phyloP scores from a whole-genome alignment of 768 basidiomycete genomes.

The Zangia roseola region DNA sequence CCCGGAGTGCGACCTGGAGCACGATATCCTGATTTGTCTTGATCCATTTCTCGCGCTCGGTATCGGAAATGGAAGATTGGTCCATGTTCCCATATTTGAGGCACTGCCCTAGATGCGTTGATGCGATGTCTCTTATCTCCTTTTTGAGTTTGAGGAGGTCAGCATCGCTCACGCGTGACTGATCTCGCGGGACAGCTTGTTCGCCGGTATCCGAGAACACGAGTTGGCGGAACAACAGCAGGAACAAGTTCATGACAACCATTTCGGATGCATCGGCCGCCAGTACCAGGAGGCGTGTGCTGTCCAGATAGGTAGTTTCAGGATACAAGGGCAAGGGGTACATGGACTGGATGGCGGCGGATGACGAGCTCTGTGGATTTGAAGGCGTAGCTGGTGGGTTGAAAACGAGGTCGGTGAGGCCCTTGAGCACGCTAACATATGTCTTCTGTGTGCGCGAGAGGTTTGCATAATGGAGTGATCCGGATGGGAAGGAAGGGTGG shows the following conservation, averaged over 20 bases:
- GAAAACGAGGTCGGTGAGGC: constrained; percentile 67
- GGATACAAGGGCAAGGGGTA: constrained; percentile 50
- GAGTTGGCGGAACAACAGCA: constrained; percentile 79
- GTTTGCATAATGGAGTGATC: constrained; percentile 41
- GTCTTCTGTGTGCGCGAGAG: constrained; percentile 45
- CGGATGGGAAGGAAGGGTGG: constrained; percentile 44
- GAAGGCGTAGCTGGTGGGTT: constrained; percentile 45
- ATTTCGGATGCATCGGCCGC: constrained; percentile 74
- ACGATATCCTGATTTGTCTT: constrained; percentile 62
- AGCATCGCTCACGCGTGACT: constrained; percentile 45
- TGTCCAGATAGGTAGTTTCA: constrained; percentile 83
- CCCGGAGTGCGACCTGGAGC: constrained; percentile 73
- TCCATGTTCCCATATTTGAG: constrained; percentile 39
- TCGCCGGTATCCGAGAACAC: constrained; percentile 47
- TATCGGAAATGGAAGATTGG: constrained; percentile 23
- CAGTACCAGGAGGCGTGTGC: constrained; percentile 61
- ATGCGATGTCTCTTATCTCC: constrained; percentile 69
- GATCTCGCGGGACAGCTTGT: constrained; percentile 27
- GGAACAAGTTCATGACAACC: constrained; percentile 74
- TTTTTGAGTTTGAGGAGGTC: constrained; percentile 63
- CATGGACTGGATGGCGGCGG: constrained; percentile 31
- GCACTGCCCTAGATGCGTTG: constrained; percentile 59
- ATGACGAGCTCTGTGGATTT: constrained; percentile 28
- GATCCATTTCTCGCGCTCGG: constrained; percentile 53
- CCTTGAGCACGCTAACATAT: constrained; percentile 56